Evolutionary conservation across 192 early-diverging fungal species (phyloP).

Genomic region (Podila epicladia): DNA sequence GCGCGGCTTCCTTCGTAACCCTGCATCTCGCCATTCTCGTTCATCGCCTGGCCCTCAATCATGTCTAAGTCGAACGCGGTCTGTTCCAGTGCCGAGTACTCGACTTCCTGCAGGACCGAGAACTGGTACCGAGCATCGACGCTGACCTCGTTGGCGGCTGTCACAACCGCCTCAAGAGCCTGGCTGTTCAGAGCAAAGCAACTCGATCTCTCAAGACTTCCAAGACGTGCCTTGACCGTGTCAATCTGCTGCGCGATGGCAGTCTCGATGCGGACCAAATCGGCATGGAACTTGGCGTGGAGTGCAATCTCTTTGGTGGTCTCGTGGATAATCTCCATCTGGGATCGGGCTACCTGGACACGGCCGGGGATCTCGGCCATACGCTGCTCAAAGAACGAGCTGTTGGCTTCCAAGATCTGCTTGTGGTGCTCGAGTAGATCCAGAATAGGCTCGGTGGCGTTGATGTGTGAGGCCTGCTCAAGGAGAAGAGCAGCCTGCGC

Average conservation of each 20-base stretch:
- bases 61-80: constrained; percentile 49
- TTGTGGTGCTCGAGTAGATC: constrained; percentile 5
- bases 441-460: not conserved
- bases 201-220: constrained; percentile 46
- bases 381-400: constrained; percentile 20
- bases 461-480: constrained; percentile 6
- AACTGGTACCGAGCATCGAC: constrained; percentile 44
- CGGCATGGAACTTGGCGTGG: constrained; percentile 49
- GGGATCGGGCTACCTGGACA: constrained; percentile 24
- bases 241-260: constrained; percentile 49
- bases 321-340: constrained; percentile 37
- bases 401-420: constrained; percentile 28
- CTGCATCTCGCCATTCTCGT: constrained; percentile 3
- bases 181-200: constrained; percentile 47
- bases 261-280: constrained; percentile 44
- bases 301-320: constrained; percentile 48
- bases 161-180: constrained; percentile 32
- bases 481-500: constrained; percentile 14
- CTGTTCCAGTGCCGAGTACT: constrained; percentile 37
- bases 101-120: constrained; percentile 46
- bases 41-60: not conserved
- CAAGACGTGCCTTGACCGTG: constrained; percentile 34
- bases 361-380: constrained; percentile 17
- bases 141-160: constrained; percentile 28
- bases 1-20: not conserved